Conservation (phyloP, 306 rosid genomes). For the Castanopsis chinensis region DNA sequence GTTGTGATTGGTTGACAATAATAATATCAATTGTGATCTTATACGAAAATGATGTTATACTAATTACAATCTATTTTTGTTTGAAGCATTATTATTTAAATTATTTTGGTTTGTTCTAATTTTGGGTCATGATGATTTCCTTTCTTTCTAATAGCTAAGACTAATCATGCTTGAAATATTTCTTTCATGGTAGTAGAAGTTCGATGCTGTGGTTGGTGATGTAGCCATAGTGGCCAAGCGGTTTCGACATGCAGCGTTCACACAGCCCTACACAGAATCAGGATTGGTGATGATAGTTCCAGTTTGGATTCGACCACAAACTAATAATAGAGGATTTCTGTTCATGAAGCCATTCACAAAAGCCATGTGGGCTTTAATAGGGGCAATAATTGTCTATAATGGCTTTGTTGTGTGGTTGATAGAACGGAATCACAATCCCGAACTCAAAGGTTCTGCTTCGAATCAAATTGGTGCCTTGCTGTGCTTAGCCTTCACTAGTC, state of each 20-base stretch:
- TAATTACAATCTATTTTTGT: too few species aligned
- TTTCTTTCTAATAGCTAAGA: too few species aligned
- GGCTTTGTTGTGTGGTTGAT: constrained; percentile 55
- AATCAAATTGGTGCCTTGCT: constrained; percentile 42
- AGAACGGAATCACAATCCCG: constrained; percentile 33
- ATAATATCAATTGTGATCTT: too few species aligned
- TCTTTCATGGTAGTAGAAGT: constrained; percentile 21
- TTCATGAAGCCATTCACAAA: constrained; percentile 51
- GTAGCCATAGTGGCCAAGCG: constrained; percentile 31
- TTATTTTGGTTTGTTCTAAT: too few species aligned
- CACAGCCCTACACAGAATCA: constrained; percentile 44
- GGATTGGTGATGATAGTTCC: constrained; percentile 54
- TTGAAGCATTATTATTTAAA: too few species aligned
- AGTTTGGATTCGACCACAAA: constrained; percentile 9
- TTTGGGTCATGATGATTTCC: too few species aligned
- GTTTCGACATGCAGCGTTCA: constrained; percentile 37
- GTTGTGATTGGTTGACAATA: too few species aligned
- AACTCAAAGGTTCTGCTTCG: constrained; percentile 29
- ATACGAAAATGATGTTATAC: too few species aligned
- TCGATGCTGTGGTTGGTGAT: constrained; percentile 55
- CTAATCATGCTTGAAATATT: neutral
- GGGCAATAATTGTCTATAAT: constrained; percentile 32
- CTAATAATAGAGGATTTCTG: constrained; percentile 26
- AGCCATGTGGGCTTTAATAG: constrained; percentile 42
- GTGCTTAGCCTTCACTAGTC: constrained; percentile 43